These are phyloP conservation scores for Saturnispora mendoncae DNA, from an alignment of 805 yeast species.

Conservation along the genomic window DNA sequence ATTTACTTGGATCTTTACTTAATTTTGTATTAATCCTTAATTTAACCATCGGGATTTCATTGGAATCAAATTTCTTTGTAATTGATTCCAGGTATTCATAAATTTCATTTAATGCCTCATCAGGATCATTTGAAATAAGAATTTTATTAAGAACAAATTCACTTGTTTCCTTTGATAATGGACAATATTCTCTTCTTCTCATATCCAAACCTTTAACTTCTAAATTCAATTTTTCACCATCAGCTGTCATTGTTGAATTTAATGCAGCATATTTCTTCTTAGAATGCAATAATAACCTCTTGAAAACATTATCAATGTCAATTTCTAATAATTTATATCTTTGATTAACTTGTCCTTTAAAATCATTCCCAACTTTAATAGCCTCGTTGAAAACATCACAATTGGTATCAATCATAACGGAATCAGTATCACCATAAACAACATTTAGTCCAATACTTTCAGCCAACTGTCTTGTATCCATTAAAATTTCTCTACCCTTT, in stretches of 20 bases:
- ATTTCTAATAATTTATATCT: slow-evolving; percentile 81
- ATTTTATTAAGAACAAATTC: slow-evolving; percentile 63
- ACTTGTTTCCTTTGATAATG: slow-evolving; percentile 82
- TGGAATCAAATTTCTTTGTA: slow-evolving; percentile 45
- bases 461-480: slow-evolving; percentile 88
- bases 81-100: slow-evolving; percentile 63
- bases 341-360: slow-evolving; percentile 80
- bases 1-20: slow-evolving; percentile 80
- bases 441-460: slow-evolving; percentile 77
- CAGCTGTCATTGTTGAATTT: slow-evolving; percentile 38
- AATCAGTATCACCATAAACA: slow-evolving; percentile 97
- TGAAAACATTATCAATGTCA: slow-evolving; percentile 90
- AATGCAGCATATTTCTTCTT: slow-evolving; percentile 97
- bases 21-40: slow-evolving; percentile 78
- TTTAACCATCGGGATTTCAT: slow-evolving; percentile 56
- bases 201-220: slow-evolving; percentile 96
- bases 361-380: slow-evolving; percentile 70
- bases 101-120: slow-evolving; percentile 61
- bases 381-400: slow-evolving; percentile 64
- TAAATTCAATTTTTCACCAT: slow-evolving; percentile 49
- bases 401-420: slow-evolving; percentile 96
- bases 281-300: slow-evolving; percentile 76
- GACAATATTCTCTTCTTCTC: slow-evolving; percentile 95
- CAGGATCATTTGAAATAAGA: slow-evolving; percentile 65
- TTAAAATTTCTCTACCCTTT: slow-evolving; percentile 90